Percentiles rank a stretch among this genome's conserved stretches.
These are phyloP conservation scores for Amanita pallidorosea DNA, from an alignment of 768 basidiomycete genomes.

Conservation along the genomic window DNA sequence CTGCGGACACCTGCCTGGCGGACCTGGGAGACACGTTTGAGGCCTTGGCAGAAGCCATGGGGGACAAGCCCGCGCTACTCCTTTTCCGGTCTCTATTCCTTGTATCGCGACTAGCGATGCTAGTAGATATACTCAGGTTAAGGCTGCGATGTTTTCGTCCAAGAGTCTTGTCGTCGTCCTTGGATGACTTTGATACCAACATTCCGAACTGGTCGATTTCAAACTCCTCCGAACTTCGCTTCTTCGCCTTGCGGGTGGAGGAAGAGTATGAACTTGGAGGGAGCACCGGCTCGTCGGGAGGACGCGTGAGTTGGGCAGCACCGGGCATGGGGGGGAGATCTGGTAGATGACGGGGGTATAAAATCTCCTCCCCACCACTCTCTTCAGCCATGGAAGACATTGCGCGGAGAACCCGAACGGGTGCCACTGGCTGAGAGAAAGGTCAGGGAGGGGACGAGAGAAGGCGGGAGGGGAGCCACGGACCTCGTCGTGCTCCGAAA, in stretches of 20 bases:
- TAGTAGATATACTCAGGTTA: constrained; percentile 37
- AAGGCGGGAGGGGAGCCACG: constrained; percentile 10
- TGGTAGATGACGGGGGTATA: constrained; percentile 62
- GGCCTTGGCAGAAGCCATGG: constrained; percentile 26
- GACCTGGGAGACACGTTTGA: constrained; percentile 18
- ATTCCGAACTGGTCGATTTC: constrained; percentile 64
- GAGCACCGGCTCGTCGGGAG: constrained; percentile 25
- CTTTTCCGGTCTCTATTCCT: constrained; percentile 46
- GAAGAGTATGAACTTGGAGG: constrained; percentile 59
- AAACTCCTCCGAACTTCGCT: constrained; percentile 76
- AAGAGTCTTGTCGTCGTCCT: constrained; percentile 40
- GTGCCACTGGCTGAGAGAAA: constrained; percentile 23
- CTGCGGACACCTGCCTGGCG: constrained; percentile 55
- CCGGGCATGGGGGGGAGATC: constrained; percentile 20
- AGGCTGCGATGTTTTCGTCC: constrained; percentile 66
- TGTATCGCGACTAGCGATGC: constrained; percentile 24
- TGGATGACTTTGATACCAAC: constrained; percentile 39
- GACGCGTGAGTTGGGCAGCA: constrained; percentile 16
- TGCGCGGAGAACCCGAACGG: constrained; percentile 38
- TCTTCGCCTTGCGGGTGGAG: constrained; percentile 48
- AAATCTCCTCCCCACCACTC: constrained; percentile 84
- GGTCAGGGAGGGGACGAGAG: constrained; percentile 6
- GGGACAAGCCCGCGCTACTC: constrained; percentile 38
- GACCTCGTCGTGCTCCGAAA: constrained; percentile 63
- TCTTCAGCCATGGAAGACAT: constrained; percentile 68